Percentiles rank a stretch among this genome's conserved stretches.
Conservation (phyloP, 306 rosid species). For the Neltuma alba region DNA sequence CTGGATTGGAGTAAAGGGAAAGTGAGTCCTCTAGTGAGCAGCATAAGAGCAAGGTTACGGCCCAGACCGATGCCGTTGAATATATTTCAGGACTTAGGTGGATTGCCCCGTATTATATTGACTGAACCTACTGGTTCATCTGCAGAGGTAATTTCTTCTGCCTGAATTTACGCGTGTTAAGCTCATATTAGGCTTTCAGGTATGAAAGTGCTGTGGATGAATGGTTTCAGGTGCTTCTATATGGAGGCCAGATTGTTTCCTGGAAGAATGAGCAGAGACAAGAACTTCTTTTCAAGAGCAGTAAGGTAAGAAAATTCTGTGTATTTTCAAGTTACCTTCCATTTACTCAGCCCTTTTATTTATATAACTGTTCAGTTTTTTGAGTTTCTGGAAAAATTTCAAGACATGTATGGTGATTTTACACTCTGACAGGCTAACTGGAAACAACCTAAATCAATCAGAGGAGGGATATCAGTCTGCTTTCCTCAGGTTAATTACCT, state of each 20-base stretch:
- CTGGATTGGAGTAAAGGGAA: slow-evolving; percentile 56
- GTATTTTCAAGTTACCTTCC: background rate
- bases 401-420: slow-evolving; percentile 22
- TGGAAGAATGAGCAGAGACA: slow-evolving; percentile 79
- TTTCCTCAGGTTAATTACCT: slow-evolving; percentile 61
- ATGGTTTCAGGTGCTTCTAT: slow-evolving; percentile 69
- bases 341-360: background rate
- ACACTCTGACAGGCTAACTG: slow-evolving; percentile 51
- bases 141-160: slow-evolving; percentile 46
- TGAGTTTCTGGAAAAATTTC: background rate
- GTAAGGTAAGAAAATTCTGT: slow-evolving; percentile 53
- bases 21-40: slow-evolving; percentile 52
- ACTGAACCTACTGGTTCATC: slow-evolving; percentile 73
- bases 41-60: slow-evolving; percentile 36
- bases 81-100: slow-evolving; percentile 50
- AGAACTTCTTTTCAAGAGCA: slow-evolving; percentile 77
- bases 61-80: slow-evolving; percentile 59
- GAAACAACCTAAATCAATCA: slow-evolving; percentile 68
- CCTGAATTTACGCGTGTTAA: background rate
- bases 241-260: slow-evolving; percentile 77
- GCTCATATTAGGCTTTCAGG: background rate
- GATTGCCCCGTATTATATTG: slow-evolving; percentile 57
- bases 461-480: slow-evolving; percentile 77
- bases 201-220: background rate
- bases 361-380: background rate